A percentile compares a stretch with the other conserved stretches of the same genome.
phyloP scores from a whole-genome alignment of 805 yeast species.

The Saturnispora besseyi region DNA sequence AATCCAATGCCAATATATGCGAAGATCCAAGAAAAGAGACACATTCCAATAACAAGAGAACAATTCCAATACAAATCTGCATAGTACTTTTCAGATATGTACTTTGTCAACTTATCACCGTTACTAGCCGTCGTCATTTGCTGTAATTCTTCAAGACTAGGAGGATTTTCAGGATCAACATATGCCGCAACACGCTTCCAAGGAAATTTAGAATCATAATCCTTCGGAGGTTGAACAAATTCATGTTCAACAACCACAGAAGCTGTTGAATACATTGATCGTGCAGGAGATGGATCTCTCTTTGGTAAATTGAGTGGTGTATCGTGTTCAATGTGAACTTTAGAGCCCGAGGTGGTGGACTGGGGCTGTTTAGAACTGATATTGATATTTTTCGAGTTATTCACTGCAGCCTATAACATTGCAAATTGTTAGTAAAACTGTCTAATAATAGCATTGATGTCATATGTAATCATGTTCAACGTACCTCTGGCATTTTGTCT shows the following conservation, averaged over 20 bases:
- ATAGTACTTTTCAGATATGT: conserved; percentile 58
- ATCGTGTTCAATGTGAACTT: neutral
- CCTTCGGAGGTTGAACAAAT: conserved; percentile 7
- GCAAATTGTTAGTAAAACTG: neutral
- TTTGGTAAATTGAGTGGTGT: neutral
- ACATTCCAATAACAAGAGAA: conserved; percentile 54
- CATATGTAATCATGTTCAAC: neutral
- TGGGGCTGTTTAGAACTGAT: neutral
- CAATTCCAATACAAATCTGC: conserved; percentile 70
- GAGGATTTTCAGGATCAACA: conserved; percentile 22
- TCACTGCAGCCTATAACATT: neutral
- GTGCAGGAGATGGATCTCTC: neutral
- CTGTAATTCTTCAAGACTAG: conserved; percentile 14
- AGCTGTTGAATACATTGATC: conserved; percentile 2
- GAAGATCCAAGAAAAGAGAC: conserved; percentile 60
- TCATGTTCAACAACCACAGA: conserved; percentile 1
- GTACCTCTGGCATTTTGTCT: neutral
- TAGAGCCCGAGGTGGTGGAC: neutral
- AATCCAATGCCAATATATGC: conserved; percentile 59
- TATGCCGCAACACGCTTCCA: conserved; percentile 30
- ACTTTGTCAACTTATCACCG: conserved; percentile 39
- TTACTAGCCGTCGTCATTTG: conserved; percentile 13
- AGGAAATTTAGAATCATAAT: conserved; percentile 21
- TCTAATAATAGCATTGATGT: neutral
- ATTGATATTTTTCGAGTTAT: neutral